Conservation (phyloP, 345 rosid genomes). For the Melaleuca quinquenervia region DNA sequence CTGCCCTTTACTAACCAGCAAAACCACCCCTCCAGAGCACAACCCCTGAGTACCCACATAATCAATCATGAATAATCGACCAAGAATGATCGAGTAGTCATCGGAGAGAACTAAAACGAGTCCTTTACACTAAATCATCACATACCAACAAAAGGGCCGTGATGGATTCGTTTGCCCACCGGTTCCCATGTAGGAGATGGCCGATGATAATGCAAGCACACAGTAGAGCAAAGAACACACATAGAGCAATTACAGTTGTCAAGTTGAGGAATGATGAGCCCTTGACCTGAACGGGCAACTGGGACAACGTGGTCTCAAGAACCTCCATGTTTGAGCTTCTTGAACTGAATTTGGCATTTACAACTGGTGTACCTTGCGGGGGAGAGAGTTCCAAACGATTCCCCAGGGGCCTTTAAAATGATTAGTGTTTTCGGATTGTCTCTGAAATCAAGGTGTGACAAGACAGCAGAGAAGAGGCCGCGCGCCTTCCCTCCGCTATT, state of each 20-base stretch:
- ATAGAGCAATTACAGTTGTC: constrained; percentile 33
- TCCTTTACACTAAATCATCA: neutral
- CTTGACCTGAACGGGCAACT: constrained; percentile 1
- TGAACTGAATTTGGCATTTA: neutral
- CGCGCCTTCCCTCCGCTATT: neutral
- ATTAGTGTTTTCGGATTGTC: neutral
- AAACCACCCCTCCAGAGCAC: constrained; percentile 42
- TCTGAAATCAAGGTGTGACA: neutral
- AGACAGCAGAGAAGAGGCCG: neutral
- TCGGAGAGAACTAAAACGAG: neutral
- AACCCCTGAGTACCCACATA: constrained; percentile 33
- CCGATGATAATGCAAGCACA: constrained; percentile 56
- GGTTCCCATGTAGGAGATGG: constrained; percentile 56
- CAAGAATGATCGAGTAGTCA: neutral
- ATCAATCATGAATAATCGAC: neutral
- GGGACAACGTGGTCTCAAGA: constrained; percentile 11
- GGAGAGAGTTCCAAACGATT: neutral
- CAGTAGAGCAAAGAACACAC: constrained; percentile 49
- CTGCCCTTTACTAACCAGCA: constrained; percentile 26
- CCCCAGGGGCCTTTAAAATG: neutral
- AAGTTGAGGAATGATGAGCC: constrained; percentile 13
- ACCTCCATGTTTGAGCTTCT: constrained; percentile 11
- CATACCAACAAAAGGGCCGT: constrained; percentile 50
- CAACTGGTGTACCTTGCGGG: neutral
- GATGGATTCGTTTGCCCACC: constrained; percentile 72